A percentile compares a stretch with the other conserved stretches of the same genome.
phyloP scores from a whole-genome alignment of 2,329 filamentous ascomycete genomes.

The Fusarium chuoi region DNA sequence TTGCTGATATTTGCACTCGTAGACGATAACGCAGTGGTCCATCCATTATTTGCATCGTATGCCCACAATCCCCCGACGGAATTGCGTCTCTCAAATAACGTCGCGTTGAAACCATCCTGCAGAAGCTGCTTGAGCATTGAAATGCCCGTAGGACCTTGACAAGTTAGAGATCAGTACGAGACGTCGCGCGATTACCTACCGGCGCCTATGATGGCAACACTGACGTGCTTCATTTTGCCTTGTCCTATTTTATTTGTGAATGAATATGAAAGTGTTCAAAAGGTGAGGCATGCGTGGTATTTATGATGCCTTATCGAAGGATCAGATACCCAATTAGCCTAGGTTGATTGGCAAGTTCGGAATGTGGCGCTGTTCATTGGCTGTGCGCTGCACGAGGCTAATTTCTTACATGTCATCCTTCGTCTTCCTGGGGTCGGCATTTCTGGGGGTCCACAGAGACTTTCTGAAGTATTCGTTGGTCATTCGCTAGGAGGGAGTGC shows the following conservation, averaged over 20 bases:
- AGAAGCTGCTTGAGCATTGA: conserved; percentile 27
- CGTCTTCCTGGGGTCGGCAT: background rate
- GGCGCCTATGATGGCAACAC: conserved; percentile 2
- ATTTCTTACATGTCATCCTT: background rate
- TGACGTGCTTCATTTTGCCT: background rate
- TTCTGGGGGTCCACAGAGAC: too few species aligned
- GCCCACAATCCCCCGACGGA: conserved; percentile 17
- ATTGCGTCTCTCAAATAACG: background rate
- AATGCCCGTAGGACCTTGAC: conserved; percentile 15
- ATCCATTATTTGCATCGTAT: conserved; percentile 2
- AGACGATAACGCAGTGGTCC: background rate
- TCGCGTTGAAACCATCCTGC: conserved; percentile 11
- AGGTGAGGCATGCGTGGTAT: background rate
- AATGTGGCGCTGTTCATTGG: background rate
- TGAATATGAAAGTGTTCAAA: fast-evolving
- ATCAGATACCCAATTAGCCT: background rate
- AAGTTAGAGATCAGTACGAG: fast-evolving
- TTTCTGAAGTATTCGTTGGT: too few species aligned
- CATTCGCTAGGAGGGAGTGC: too few species aligned
- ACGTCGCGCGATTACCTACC: background rate
- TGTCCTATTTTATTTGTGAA: background rate
- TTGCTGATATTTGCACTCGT: conserved; percentile 26
- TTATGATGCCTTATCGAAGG: background rate
- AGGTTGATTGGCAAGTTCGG: background rate
- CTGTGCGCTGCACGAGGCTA: background rate